Conservation (phyloP, 2,329 filamentous ascomycete genomes). For the Neopestalotiopsis sp. region DNA sequence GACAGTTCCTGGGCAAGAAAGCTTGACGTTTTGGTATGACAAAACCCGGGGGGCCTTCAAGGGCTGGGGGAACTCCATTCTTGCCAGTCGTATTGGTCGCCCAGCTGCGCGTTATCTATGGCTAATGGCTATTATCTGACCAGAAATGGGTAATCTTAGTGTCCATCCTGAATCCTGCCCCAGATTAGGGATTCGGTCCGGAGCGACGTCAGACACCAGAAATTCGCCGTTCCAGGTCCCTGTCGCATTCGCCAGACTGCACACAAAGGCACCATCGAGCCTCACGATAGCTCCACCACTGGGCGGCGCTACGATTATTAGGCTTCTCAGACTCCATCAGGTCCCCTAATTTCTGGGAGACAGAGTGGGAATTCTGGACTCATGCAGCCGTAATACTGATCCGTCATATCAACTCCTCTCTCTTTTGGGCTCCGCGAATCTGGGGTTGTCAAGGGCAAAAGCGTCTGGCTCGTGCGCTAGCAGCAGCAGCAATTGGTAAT, state of each 20-base stretch:
- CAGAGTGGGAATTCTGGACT: constrained; percentile 4
- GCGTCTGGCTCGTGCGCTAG: not conserved
- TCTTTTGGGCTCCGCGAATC: not conserved
- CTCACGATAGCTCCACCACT: not conserved
- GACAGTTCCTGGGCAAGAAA: constrained; percentile 13
- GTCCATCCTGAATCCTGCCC: not conserved
- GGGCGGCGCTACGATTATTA: not conserved
- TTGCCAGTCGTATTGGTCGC: not conserved
- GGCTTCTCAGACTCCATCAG: not conserved
- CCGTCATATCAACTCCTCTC: constrained; percentile 10
- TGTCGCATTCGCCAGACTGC: not conserved
- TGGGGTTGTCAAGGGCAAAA: constrained; percentile 7
- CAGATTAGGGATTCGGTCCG: constrained; percentile 1
- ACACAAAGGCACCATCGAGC: not conserved
- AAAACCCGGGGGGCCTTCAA: not conserved
- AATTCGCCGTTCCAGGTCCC: not conserved
- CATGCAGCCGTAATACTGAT: constrained; percentile 6
- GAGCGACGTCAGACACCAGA: not conserved
- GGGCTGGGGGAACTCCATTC: not conserved
- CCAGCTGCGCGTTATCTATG: not conserved
- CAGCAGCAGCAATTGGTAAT: not conserved
- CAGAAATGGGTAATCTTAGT: constrained; percentile 3
- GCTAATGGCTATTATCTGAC: constrained; percentile 1
- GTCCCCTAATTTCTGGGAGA: constrained; percentile 1
- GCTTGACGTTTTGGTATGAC: constrained; percentile 16